Conservation (phyloP, 2,329 filamentous ascomycete genomes). For the Talaromyces sp. region DNA sequence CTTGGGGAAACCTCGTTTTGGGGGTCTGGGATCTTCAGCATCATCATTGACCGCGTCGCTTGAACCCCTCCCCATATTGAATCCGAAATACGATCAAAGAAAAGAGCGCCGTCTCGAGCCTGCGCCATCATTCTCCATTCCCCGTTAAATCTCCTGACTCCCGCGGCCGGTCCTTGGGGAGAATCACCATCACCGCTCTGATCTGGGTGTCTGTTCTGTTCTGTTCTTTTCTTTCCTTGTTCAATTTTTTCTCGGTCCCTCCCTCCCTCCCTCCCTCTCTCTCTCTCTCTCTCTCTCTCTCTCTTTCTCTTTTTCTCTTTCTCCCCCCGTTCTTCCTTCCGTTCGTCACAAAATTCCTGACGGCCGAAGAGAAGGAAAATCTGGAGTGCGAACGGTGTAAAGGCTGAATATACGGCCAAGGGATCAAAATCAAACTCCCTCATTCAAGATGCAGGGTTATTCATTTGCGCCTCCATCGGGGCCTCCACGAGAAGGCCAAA, state of each 20-base stretch:
- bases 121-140: neutral
- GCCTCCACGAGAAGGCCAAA: slow-evolving; percentile 74
- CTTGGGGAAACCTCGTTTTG: neutral
- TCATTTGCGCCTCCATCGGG: slow-evolving; percentile 69
- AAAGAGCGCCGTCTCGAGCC: neutral
- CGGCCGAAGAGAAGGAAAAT: neutral
- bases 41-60: neutral
- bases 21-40: neutral
- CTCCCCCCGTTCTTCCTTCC: neutral
- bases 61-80: neutral
- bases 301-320: neutral
- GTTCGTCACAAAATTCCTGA: neutral
- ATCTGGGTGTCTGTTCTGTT: too few relatives aligned
- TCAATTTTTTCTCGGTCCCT: too few relatives aligned
- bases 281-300: too few relatives aligned
- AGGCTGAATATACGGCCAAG: neutral
- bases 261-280: too few relatives aligned
- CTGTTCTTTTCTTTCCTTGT: too few relatives aligned
- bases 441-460: slow-evolving; percentile 65
- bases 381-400: neutral
- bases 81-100: neutral
- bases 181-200: neutral
- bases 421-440: neutral
- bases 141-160: neutral
- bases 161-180: slow-evolving; percentile 23